Evolutionary conservation across 2,329 filamentous ascomycete genomes (phyloP).

Genomic region (Diaporthe amygdali): DNA sequence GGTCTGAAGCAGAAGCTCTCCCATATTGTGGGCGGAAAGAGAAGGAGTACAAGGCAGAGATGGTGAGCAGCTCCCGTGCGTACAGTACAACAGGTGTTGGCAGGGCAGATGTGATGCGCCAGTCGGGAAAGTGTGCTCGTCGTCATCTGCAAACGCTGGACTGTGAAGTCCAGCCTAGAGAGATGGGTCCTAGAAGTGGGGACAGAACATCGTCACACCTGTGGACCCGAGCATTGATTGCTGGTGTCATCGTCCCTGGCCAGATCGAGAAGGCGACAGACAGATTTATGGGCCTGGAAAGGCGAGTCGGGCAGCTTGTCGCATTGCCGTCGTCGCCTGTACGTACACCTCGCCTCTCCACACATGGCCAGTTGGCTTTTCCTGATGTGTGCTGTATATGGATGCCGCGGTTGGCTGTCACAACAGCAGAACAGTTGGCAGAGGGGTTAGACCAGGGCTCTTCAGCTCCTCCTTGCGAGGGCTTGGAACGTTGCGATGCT

Average conservation of each 20-base stretch:
- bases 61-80: neutral
- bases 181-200: neutral
- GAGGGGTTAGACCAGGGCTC: neutral
- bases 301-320: neutral
- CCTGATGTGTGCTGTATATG: neutral
- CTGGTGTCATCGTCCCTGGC: conserved; percentile 6
- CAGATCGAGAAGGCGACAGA: neutral
- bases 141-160: neutral
- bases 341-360: neutral
- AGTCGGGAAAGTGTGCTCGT: neutral
- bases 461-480: neutral
- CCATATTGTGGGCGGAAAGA: neutral
- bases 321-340: neutral
- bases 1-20: too few relatives aligned
- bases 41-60: neutral
- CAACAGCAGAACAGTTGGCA: neutral
- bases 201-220: neutral
- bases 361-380: neutral
- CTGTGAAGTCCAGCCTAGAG: neutral
- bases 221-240: neutral
- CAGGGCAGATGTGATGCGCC: too few relatives aligned
- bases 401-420: neutral
- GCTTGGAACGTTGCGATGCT: neutral
- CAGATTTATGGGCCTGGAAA: neutral
- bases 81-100: too few relatives aligned